Conservation (phyloP, 2,329 filamentous ascomycete species). For the Phaeosphaeriaceae sp. region DNA sequence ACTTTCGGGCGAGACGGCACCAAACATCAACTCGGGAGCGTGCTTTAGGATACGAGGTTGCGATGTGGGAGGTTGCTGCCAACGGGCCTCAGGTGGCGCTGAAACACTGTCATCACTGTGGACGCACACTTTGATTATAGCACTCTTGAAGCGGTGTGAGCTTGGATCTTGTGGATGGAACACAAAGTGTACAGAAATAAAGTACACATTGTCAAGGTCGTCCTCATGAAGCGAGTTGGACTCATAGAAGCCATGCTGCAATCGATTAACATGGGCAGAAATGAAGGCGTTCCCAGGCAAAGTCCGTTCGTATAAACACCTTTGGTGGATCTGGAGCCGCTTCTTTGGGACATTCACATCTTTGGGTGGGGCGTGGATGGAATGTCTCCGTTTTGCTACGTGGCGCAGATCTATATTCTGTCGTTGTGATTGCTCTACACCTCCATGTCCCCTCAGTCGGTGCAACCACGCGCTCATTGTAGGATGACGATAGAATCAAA, state of each 20-base stretch:
- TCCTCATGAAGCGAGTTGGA: conserved; percentile 52
- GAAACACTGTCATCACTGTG: conserved; percentile 28
- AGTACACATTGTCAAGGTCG: conserved; percentile 54
- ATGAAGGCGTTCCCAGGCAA: conserved; percentile 57
- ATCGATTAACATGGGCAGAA: conserved; percentile 57
- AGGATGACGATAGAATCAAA: not conserved
- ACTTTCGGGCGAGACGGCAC: conserved; percentile 55
- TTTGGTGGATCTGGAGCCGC: conserved; percentile 38
- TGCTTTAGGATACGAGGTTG: conserved; percentile 57
- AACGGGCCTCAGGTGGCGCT: conserved; percentile 9
- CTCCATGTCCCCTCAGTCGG: conserved; percentile 6
- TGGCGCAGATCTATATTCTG: not conserved
- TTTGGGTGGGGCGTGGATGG: conserved; percentile 14
- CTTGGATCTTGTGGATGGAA: conserved; percentile 54
- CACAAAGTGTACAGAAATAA: conserved; percentile 58
- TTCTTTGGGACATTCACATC: conserved; percentile 35
- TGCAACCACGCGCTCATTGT: conserved; percentile 19
- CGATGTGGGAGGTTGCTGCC: conserved; percentile 21
- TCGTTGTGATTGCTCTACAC: conserved; percentile 3
- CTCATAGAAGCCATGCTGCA: conserved; percentile 58
- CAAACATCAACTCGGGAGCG: conserved; percentile 58
- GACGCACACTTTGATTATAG: conserved; percentile 52
- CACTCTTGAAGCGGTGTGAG: conserved; percentile 56
- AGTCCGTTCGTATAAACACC: conserved; percentile 57
- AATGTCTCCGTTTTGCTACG: conserved; percentile 13